phyloP scores from a whole-genome alignment of 805 yeast genomes.

The Wickerhamiella azymoides region DNA sequence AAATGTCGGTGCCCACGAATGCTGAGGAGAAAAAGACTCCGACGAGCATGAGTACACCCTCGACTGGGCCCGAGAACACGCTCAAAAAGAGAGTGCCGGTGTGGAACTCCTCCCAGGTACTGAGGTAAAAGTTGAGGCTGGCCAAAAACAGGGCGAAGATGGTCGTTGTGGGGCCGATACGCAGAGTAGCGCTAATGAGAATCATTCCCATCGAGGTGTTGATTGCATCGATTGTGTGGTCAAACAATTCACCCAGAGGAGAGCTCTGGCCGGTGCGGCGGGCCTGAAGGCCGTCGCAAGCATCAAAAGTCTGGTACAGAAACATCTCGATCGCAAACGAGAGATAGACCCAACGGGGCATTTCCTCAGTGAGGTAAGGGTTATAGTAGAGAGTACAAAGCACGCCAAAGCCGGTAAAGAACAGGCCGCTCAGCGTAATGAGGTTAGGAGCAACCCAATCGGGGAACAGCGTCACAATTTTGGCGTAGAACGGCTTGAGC shows the following conservation, averaged over 20 bases:
- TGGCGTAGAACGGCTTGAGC: constrained; percentile 70
- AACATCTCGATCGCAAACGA: constrained; percentile 72
- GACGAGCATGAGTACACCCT: constrained; percentile 63
- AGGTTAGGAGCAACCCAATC: constrained; percentile 73
- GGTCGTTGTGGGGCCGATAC: constrained; percentile 51
- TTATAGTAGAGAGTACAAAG: constrained; percentile 55
- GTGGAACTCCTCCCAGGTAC: constrained; percentile 94
- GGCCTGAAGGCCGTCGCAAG: constrained; percentile 92
- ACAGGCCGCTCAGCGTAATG: constrained; percentile 67
- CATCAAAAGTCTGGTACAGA: constrained; percentile 89
- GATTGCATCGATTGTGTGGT: constrained; percentile 65
- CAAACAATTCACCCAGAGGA: constrained; percentile 88
- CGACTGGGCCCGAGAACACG: constrained; percentile 86
- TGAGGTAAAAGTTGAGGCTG: constrained; percentile 55
- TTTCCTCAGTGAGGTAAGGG: constrained; percentile 43
- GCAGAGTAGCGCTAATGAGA: constrained; percentile 62
- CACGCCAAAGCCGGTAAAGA: constrained; percentile 54
- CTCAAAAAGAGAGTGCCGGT: constrained; percentile 71
- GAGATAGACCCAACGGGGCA: constrained; percentile 67
- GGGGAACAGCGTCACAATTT: constrained; percentile 65
- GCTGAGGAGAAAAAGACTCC: constrained; percentile 49
- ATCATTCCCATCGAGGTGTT: constrained; percentile 71
- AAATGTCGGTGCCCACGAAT: constrained; percentile 49
- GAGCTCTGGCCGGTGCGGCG: constrained; percentile 91
- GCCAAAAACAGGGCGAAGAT: constrained; percentile 22